These are phyloP conservation scores for Ceratobasidium sp. DNA, from an alignment of 1,284 basidiomycete genomes.

Conservation along the genomic window DNA sequence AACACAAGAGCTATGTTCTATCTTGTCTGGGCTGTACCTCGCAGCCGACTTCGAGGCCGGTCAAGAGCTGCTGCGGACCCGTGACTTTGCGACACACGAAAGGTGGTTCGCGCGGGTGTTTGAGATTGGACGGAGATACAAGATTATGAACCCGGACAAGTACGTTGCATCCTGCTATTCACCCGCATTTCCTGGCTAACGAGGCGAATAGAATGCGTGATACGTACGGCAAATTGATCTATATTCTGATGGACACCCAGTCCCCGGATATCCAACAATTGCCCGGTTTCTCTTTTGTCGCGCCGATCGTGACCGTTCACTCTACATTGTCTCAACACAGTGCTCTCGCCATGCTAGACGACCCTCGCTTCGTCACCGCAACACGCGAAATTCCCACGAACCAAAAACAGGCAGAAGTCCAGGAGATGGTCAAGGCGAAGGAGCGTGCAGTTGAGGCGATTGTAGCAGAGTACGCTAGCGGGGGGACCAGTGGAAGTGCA, in stretches of 20 bases:
- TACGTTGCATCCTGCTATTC: neutral
- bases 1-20: conserved; percentile 70
- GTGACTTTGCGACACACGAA: conserved; percentile 75
- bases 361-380: conserved; percentile 69
- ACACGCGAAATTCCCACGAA: conserved; percentile 80
- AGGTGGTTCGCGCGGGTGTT: conserved; percentile 67
- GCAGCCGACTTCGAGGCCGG: conserved; percentile 82
- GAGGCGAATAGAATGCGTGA: conserved; percentile 85
- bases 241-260: conserved; percentile 77
- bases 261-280: conserved; percentile 75
- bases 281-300: conserved; percentile 74
- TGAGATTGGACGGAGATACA: conserved; percentile 62
- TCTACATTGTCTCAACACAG: conserved; percentile 65
- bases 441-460: conserved; percentile 79
- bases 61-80: conserved; percentile 77
- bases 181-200: neutral
- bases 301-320: conserved; percentile 75
- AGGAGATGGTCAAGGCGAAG: conserved; percentile 79
- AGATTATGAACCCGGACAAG: conserved; percentile 61
- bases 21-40: conserved; percentile 76
- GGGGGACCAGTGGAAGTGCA: neutral
- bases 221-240: conserved; percentile 82
- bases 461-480: conserved; percentile 64
- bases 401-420: conserved; percentile 71
- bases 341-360: conserved; percentile 70